Evolutionary conservation across 192 early-diverging fungal species (phyloP), one percentile per base, ranked within the genome.

Genomic region (Gryganskiella cystojenkinii): DNA sequence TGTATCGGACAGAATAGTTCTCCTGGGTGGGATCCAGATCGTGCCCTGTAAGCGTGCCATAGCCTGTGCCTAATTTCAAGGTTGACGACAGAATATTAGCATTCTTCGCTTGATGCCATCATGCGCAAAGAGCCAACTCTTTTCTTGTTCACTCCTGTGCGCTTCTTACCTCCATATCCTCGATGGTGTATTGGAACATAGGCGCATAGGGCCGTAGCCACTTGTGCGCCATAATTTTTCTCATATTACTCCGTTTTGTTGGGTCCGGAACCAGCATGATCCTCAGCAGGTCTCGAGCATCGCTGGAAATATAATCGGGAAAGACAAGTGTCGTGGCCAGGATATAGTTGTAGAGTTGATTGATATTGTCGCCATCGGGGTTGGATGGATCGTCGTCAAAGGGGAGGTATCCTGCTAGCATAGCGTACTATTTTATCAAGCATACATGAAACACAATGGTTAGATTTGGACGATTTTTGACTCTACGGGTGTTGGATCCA

Each of bases 241-340:
- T 82, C 79, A 96, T 90, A 9, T 86, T 84, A 30, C 90, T 91
- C 56, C 95, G 86, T 56, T 90, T 82, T 17, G 80, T 52, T 7
- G 98, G 96, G 68, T 98, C 93, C 11, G 96, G 94, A 13, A 95
- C 93, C 13, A 99, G 81, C 94, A 99, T 99, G 60, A 91, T 88
- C 56, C 82, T 79, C 30, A 99, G 79, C 66, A 99, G 68, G 70
- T 96, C 92, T 43, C 90, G 85, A 0, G 95, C 95, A 31, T 86
- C 83, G 4, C 84, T 44, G 52, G 87, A 89, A 57, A 99, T 90
- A 70, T 93, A 88, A 4, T 98, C 92, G 0, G 98, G 98, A 53
- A 98, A 98, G 20, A 86, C 84, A n/a, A 94, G 78, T 10, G 91
- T 85, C 4, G 93, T 92, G 24, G 87, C 90, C 31, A 95, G 81